phyloP scores from a whole-genome alignment of 176 grass and related monocot species.

The Bromus sterilis region DNA sequence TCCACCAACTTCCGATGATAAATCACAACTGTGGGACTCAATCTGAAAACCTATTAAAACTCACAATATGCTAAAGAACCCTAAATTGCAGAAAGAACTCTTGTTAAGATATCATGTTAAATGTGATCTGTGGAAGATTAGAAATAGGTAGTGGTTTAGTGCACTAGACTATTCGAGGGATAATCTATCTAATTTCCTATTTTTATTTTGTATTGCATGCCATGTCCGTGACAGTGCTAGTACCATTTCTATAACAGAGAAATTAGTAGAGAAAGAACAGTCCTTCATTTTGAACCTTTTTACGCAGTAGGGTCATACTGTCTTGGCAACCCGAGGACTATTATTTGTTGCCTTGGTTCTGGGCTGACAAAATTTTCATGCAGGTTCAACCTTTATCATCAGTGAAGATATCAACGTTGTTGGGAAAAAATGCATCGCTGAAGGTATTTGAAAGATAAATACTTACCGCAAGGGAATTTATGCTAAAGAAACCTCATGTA shows the following conservation, averaged over 20 bases:
- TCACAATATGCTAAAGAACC: neutral
- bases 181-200: neutral
- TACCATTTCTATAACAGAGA: conserved; percentile 10
- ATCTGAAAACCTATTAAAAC: neutral
- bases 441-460: conserved; percentile 58
- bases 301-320: neutral
- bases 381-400: conserved; percentile 71
- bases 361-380: conserved; percentile 3
- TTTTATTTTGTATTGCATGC: conserved; percentile 2
- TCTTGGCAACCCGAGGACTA: neutral
- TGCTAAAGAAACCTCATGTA: conserved; percentile 6
- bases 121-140: neutral
- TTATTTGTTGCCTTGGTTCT: conserved; percentile 7
- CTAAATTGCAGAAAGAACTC: neutral
- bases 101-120: neutral
- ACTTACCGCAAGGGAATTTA: neutral
- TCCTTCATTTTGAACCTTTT: neutral
- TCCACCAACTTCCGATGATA: neutral
- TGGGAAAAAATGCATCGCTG: conserved; percentile 65
- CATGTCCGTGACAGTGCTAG: neutral
- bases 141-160: neutral
- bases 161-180: neutral
- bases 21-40: neutral
- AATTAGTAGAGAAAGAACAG: neutral
- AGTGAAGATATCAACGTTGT: conserved; percentile 76